Evolutionary conservation across 2,329 filamentous ascomycete species (phyloP).

Genomic region (Curvularia spicifera): DNA sequence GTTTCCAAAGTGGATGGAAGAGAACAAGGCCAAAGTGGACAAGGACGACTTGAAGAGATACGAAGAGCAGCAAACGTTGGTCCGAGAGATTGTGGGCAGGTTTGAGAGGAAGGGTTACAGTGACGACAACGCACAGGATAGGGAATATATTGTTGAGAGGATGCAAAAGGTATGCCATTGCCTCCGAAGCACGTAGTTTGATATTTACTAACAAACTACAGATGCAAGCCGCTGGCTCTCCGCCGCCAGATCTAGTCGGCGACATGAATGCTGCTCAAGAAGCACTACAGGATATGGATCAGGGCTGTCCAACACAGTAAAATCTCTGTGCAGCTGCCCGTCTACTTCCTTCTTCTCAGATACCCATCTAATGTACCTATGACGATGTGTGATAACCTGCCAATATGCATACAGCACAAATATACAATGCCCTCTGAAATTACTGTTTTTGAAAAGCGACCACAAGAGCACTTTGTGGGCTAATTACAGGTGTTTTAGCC

Average conservation of each 20-base stretch:
- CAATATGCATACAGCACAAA: not conserved
- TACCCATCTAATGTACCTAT: slow-evolving; percentile 29
- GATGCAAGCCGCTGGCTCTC: slow-evolving; percentile 97
- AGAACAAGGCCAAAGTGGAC: slow-evolving; percentile 70
- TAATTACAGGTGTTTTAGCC: not conserved
- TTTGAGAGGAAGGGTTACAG: slow-evolving; percentile 84
- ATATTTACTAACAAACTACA: slow-evolving; percentile 46
- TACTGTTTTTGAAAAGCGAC: not conserved
- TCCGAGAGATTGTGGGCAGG: slow-evolving; percentile 83
- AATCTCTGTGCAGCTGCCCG: slow-evolving; percentile 9
- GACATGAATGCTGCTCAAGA: slow-evolving; percentile 87
- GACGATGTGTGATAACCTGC: not conserved
- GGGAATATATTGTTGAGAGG: slow-evolving; percentile 92
- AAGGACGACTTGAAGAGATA: slow-evolving; percentile 79
- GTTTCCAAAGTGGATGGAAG: slow-evolving; percentile 86
- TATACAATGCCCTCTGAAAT: not conserved
- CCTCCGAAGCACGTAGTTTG: not conserved
- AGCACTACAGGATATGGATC: slow-evolving; percentile 61
- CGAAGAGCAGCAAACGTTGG: slow-evolving; percentile 77
- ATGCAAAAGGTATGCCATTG: slow-evolving; percentile 83
- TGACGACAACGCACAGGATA: slow-evolving; percentile 79
- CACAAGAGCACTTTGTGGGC: not conserved
- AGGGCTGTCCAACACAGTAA: slow-evolving; percentile 68
- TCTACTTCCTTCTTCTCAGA: slow-evolving; percentile 23
- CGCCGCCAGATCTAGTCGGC: slow-evolving; percentile 87